Base-by-base conservation (phyloP, 495 filamentous ascomycete species). In the Stereocaulon alpinum region DNA sequence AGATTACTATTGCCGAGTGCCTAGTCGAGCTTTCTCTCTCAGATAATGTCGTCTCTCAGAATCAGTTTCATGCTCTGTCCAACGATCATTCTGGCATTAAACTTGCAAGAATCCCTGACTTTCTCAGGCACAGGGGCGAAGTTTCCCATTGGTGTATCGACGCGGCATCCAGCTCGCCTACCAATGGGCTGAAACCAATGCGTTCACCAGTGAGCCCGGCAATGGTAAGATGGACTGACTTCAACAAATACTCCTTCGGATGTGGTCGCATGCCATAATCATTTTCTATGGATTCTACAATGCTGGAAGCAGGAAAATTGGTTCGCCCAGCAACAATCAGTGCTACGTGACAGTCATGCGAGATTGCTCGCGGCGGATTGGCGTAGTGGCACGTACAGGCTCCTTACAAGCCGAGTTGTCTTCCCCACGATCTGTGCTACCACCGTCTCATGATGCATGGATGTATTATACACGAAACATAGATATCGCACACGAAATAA, bases 401-500 rank as follows among this genome's bases (percentile, higher is more conserved):
- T 77, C 77, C 1, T 60, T 66, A 2, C 64, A 68, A 34, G 76
- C 75, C 22, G 55, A 69, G 14, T 69, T 73, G 18, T 74, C 74
- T 2, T 79, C 80, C 65, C 56, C 63, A 11, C 69, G 70, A 24
- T 69, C 80, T 47, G 75, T 80, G 15, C 72, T 81, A 1, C 74
- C 79, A 1, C 60, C 70, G 0, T 66, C 70, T 1, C 78, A 82
- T 61, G 78, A 81, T 54, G 71, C 73, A 24, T 78, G 79, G 12
- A 80, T 82, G 76, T 81, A 82, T 65, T 78, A 70, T 67, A 76
- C 80, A 75, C 64, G 72, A 49, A 74, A 61, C 34, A 9, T 12
- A 37, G 34, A 37, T 12, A 37, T 11, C 34, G 12, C 12, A 10
- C 12, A 10, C 7, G 34, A 37, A 37, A 37, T 37, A 12, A 2